Evolutionary conservation across 2,329 filamentous ascomycete species (phyloP), one percentile per base, ranked within the genome.

Genomic region (Epichloe festucae): DNA sequence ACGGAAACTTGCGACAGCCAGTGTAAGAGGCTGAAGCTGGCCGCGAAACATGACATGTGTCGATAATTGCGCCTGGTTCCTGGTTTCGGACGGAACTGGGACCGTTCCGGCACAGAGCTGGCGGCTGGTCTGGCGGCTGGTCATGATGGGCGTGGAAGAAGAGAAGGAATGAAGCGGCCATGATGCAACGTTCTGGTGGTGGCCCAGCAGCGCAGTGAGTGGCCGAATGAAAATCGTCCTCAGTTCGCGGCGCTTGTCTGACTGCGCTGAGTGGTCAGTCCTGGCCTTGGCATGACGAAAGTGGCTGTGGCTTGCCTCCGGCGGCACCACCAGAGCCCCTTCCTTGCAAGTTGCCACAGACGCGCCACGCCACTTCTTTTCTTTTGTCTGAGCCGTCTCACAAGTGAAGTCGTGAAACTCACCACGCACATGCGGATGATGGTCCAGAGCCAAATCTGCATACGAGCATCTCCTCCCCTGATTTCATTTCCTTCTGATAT

Each of bases 181-280:
- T 27, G 23, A 27, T 27, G 23, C 23, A 27, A 6, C 23, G 21
- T 27, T 27, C 23, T 27, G 23, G 23, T 27, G 23, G 23, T 27
- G 23, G 7, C 23, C 23, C 23, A 27, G 23, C 21, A 27, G 23
- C 23, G 23, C 23, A 7, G 23, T 27, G 23, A 31, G 27, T 31
- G 27, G 27, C 27, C 27, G 8, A 31, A 31, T 10, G 8, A 31
- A 31, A 31, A 31, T 31, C 27, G 27, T 11, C 46, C 42, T 53
- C 53, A 56, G 53, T 46, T 52, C 53, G 53, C 56, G 58, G 59
- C 59, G 59, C 59, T 61, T 61, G 27, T 10, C 27, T 31, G 27
- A 8, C 27, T 27, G 23, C 23, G 7, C 23, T 31, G 7, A 31
- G 27, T 31, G 27, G 27, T 10, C 27, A 31, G 27, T 31, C 27